phyloP scores from a whole-genome alignment of 305 asterid species.

The Fraxinus xanthoxyloides region DNA sequence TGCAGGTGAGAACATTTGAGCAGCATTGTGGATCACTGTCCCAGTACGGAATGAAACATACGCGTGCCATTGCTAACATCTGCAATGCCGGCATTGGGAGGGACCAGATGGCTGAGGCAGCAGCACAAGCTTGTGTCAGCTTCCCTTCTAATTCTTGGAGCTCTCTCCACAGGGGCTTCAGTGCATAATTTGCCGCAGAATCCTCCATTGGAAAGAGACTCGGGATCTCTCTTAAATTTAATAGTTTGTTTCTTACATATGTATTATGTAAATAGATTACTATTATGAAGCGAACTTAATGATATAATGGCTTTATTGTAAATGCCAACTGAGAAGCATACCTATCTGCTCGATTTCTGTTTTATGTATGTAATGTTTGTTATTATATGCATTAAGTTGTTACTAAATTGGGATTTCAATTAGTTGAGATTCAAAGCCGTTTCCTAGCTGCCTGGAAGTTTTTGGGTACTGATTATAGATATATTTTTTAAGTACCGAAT shows the following conservation, averaged over 20 bases:
- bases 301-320: background rate
- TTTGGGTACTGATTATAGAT: no score
- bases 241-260: background rate
- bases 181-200: slow-evolving; percentile 52
- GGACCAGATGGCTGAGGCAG: slow-evolving; percentile 80
- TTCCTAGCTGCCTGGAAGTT: background rate
- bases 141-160: slow-evolving; percentile 78
- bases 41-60: slow-evolving; percentile 96
- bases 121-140: slow-evolving; percentile 69
- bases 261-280: background rate
- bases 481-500: no score
- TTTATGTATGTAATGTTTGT: background rate
- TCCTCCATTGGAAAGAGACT: background rate
- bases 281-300: background rate
- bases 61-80: slow-evolving; percentile 84
- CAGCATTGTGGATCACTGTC: slow-evolving; percentile 79
- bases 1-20: slow-evolving; percentile 80
- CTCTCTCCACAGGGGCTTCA: slow-evolving; percentile 71
- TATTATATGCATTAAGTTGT: background rate
- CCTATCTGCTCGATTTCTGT: background rate
- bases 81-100: slow-evolving; percentile 72
- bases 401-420: background rate
- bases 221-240: background rate
- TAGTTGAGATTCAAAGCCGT: background rate
- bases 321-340: no score